phyloP scores from a whole-genome alignment of 345 rosid genomes.

The Brassica carinata region DNA sequence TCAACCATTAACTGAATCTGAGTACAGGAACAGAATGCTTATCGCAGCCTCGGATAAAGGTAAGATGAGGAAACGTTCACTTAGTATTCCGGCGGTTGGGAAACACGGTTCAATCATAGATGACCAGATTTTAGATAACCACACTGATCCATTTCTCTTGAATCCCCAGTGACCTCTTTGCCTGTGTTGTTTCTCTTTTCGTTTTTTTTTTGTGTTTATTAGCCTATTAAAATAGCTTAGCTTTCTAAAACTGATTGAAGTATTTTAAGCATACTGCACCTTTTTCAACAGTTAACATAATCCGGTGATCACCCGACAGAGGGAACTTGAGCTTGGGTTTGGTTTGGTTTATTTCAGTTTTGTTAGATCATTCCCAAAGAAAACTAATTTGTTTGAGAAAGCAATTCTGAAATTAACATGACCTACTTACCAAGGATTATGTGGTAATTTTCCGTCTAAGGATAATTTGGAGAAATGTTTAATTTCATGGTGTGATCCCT shows the following conservation, averaged over 20 bases:
- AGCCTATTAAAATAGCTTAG: slow-evolving; percentile 16
- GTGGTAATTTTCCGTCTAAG: neutral
- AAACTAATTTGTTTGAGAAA: neutral
- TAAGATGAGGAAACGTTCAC: slow-evolving; percentile 66
- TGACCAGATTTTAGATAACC: slow-evolving; percentile 39
- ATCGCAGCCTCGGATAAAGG: slow-evolving; percentile 34
- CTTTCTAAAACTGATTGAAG: slow-evolving; percentile 12
- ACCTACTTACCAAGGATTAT: neutral
- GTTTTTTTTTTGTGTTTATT: neutral
- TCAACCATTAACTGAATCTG: slow-evolving; percentile 48
- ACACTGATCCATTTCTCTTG: slow-evolving; percentile 5
- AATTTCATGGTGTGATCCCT: neutral
- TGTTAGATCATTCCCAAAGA: neutral
- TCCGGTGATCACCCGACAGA: neutral
- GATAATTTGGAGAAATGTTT: neutral
- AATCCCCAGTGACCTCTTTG: slow-evolving; percentile 1
- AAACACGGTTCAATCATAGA: slow-evolving; percentile 49
- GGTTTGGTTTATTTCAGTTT: neutral
- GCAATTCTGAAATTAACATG: neutral
- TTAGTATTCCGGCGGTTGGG: slow-evolving; percentile 73
- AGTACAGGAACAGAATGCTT: slow-evolving; percentile 28
- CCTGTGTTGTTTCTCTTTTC: neutral
- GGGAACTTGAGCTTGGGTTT: neutral
- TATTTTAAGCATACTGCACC: neutral
- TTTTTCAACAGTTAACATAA: neutral